A percentile compares a stretch with the other conserved stretches of the same genome.
Evolutionary conservation across 1,139 yeast genomes (phyloP).

Genomic region (Candida smagusa): DNA sequence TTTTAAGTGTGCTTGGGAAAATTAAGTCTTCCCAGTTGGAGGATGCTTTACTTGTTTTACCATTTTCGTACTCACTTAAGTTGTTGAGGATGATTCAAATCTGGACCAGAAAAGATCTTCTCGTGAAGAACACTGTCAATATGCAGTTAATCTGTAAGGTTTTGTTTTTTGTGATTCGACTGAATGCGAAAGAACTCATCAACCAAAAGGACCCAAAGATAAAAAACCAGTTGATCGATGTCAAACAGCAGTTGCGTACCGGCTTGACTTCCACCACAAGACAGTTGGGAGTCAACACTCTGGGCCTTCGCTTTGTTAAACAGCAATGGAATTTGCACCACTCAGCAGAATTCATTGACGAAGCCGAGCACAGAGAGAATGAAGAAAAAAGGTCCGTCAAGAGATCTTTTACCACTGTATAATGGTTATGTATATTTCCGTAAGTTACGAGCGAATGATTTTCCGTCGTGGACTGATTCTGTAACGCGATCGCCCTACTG

Average conservation of each 20-base stretch:
- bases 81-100: conserved; percentile 69
- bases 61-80: conserved; percentile 77
- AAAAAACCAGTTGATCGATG: conserved; percentile 55
- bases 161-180: conserved; percentile 66
- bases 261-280: conserved; percentile 52
- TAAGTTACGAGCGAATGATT: too few relatives aligned
- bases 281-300: conserved; percentile 81
- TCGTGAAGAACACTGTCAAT: conserved; percentile 43
- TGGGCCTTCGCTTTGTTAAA: conserved; percentile 72
- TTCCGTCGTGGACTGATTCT: too few relatives aligned
- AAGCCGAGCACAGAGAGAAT: conserved; percentile 52
- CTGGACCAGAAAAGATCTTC: conserved; percentile 58
- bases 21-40: conserved; percentile 85
- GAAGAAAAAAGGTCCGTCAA: conserved; percentile 60
- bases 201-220: conserved; percentile 62
- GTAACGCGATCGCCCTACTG: too few relatives aligned
- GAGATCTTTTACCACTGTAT: conserved; percentile 57
- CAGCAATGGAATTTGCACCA: conserved; percentile 80
- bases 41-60: conserved; percentile 86
- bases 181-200: conserved; percentile 73
- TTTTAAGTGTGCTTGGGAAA: conserved; percentile 63
- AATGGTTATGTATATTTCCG: conserved; percentile 1
- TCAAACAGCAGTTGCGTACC: conserved; percentile 53
- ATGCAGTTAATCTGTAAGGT: conserved; percentile 70
- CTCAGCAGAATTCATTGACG: conserved; percentile 71